phyloP scores from a whole-genome alignment of 164 flowering plant species.

The Aristolochia californica region DNA sequence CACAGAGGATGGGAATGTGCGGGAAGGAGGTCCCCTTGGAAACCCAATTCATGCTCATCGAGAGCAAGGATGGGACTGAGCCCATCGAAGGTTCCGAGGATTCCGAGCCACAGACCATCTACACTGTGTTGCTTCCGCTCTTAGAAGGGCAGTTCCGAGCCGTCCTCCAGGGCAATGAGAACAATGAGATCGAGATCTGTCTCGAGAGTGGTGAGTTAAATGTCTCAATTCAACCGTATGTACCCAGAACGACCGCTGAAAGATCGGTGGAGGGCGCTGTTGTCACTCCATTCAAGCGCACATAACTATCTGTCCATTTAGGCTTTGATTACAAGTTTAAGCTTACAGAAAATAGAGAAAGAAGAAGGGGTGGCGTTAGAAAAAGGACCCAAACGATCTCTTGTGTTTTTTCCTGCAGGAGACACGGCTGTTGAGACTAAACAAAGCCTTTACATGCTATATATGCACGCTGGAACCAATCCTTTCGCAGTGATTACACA shows the following conservation, averaged over 20 bases:
- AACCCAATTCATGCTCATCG: slow-evolving; percentile 92
- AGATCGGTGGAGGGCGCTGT: no score
- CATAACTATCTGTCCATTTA: no score
- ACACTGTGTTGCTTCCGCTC: slow-evolving; percentile 83
- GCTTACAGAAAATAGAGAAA: neutral
- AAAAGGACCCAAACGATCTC: slow-evolving; percentile 22
- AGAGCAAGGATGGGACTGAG: slow-evolving; percentile 45
- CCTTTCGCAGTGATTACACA: slow-evolving; percentile 84
- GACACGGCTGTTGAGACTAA: slow-evolving; percentile 60
- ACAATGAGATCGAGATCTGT: slow-evolving; percentile 79
- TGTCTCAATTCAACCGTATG: neutral
- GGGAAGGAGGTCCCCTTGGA: slow-evolving; percentile 86
- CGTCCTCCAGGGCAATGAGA: slow-evolving; percentile 84
- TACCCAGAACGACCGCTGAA: no score
- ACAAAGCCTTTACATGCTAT: slow-evolving; percentile 65
- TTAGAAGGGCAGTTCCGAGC: slow-evolving; percentile 89
- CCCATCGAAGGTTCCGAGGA: slow-evolving; percentile 30
- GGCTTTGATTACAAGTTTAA: neutral
- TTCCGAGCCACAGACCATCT: slow-evolving; percentile 36
- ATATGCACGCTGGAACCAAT: slow-evolving; percentile 85
- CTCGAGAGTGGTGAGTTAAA: slow-evolving; percentile 92
- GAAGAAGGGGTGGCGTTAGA: slow-evolving; percentile 9
- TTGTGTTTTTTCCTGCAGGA: slow-evolving; percentile 47
- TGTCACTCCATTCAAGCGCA: no score
- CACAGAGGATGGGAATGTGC: slow-evolving; percentile 88